Conservation (phyloP, 129 eudicot species). For the Lonicera japonica region DNA sequence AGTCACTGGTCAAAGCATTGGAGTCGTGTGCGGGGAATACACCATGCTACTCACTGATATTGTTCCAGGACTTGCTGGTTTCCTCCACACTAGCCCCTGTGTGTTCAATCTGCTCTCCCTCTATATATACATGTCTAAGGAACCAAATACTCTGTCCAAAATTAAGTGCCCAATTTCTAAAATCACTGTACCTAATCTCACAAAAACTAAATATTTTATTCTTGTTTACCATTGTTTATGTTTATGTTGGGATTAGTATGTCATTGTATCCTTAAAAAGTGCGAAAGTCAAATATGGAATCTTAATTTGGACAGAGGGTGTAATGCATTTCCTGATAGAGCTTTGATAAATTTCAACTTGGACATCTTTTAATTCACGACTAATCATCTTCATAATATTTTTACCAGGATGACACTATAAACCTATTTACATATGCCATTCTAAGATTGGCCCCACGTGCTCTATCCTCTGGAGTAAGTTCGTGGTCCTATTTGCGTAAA, state of each 20-base stretch:
- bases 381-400: slow-evolving; percentile 10
- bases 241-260: no score
- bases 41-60: slow-evolving; percentile 63
- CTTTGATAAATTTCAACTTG: no score
- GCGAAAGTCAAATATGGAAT: no score
- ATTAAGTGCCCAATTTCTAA: no score
- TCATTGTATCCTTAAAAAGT: no score
- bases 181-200: no score
- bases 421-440: slow-evolving; percentile 62
- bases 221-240: background rate
- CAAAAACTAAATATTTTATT: no score
- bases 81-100: slow-evolving; percentile 87
- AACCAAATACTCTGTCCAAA: no score
- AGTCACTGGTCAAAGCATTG: slow-evolving; percentile 72
- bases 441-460: slow-evolving; percentile 73
- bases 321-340: background rate
- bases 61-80: slow-evolving; percentile 92
- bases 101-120: slow-evolving; percentile 23
- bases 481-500: slow-evolving; percentile 80
- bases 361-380: background rate
- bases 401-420: slow-evolving; percentile 76
- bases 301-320: no score
- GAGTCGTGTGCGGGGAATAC: slow-evolving; percentile 69
- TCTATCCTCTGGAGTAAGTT: slow-evolving; percentile 66
- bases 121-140: no score